Base-by-base conservation (phyloP, 2,329 filamentous ascomycete species). In the Cercospora brassicicola region DNA sequence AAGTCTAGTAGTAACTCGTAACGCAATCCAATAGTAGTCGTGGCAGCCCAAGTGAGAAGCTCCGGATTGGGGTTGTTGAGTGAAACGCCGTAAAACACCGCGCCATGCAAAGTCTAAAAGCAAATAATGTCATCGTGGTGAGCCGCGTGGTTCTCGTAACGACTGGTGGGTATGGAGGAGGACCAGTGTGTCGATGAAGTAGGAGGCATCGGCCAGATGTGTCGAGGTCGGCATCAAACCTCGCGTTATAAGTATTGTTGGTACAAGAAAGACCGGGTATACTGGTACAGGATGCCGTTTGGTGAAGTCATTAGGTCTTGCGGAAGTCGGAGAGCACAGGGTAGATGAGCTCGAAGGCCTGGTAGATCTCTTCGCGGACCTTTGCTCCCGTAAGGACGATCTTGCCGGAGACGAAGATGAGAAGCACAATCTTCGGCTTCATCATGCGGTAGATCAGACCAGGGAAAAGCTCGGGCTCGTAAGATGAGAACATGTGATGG, bases 381-480 rank as follows among this genome's bases (percentile, higher is more conserved):
- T 99, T 98, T 74, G 95, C 95, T 78, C 95, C 95, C 51, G 95
- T 98, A 79, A 98, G 87, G 77, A 98, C 95, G 71, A 98, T 98
- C 87, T 98, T 98, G 78, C 94, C 95, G 77, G 91, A 95, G 77
- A 98, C 94, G 84, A 98, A 98, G 81, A 99, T 75, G 78, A 98
- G 85, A 28, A 98, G 89, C 64, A 98, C 94, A 60, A 98, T 97
- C 89, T 98, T 98, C 20, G 95, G 95, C 86, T 98, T 98, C 86
- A 98, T 97, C 95, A 99, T 99, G 81, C 95, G 93, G 84, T 99
- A 99, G 83, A 99, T 99, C 62, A 99, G 90, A 88, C 95, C 95
- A 78, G 95, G 95, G 88, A 98, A 99, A 80, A 99, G 82, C 80
- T 99, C 95, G 74, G 95, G 95, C 66, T 99, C 95, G 82, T 99